phyloP scores from a whole-genome alignment of 345 rosid species.

The Angophora floribunda region DNA sequence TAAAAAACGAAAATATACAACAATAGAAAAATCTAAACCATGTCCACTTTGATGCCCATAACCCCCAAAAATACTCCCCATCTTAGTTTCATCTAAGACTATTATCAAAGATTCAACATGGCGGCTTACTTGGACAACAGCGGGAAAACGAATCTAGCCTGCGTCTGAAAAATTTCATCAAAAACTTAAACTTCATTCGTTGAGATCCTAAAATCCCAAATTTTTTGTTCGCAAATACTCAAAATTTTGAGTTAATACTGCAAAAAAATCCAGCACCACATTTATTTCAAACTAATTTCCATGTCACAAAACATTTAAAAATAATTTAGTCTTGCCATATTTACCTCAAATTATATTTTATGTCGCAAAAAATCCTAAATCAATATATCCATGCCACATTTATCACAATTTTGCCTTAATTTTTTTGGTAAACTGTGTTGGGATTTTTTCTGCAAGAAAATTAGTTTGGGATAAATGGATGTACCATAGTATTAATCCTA shows the following conservation, averaged over 20 bases:
- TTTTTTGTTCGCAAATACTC: too few species aligned
- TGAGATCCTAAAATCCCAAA: fast-evolving
- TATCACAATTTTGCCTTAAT: too few species aligned
- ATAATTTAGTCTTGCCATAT: fast-evolving
- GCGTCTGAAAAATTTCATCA: fast-evolving
- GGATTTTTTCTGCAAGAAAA: fast-evolving
- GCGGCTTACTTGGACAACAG: not conserved
- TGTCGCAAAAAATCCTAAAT: too few species aligned
- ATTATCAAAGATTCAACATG: not conserved
- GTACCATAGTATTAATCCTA: not conserved
- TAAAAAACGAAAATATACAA: not conserved
- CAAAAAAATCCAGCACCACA: not conserved
- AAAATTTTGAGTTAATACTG: not conserved
- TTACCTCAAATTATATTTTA: not conserved
- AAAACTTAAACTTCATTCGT: fast-evolving
- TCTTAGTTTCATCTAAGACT: not conserved
- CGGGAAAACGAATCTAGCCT: fast-evolving
- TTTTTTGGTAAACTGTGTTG: too few species aligned
- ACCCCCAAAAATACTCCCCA: not conserved
- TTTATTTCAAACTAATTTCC: not conserved
- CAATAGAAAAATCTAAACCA: not conserved
- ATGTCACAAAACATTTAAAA: fast-evolving
- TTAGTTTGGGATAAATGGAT: fast-evolving
- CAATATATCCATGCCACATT: too few species aligned
- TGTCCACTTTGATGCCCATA: not conserved